Conservation (phyloP, 805 yeast species). For the Pichia sporocuriosa region DNA sequence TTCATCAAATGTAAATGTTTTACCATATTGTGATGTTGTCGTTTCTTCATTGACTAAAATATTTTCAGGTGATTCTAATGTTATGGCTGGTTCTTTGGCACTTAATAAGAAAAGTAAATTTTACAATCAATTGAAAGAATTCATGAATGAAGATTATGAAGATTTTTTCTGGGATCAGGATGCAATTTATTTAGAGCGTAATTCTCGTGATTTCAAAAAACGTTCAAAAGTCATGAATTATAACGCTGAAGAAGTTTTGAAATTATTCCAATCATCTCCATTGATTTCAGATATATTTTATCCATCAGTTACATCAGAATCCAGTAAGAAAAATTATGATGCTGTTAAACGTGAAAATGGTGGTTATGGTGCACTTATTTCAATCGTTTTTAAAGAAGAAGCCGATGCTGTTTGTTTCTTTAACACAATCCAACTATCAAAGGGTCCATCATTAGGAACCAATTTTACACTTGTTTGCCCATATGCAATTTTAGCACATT, state of each 20-base stretch:
- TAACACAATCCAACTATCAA: constrained; percentile 60
- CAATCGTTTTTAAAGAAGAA: constrained; percentile 61
- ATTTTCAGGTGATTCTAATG: constrained; percentile 91
- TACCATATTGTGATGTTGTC: constrained; percentile 80
- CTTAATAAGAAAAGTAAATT: constrained; percentile 58
- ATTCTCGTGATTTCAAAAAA: constrained; percentile 78
- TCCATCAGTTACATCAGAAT: constrained; percentile 46
- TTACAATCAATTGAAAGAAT: constrained; percentile 44
- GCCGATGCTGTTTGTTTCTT: constrained; percentile 67
- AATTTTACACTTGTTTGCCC: constrained; percentile 88
- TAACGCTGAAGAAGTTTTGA: constrained; percentile 49
- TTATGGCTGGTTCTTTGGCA: constrained; percentile 87
- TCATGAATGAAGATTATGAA: constrained; percentile 49
- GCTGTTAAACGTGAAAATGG: constrained; percentile 58
- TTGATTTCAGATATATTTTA: constrained; percentile 62
- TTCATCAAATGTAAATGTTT: constrained; percentile 71
- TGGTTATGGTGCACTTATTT: constrained; percentile 85
- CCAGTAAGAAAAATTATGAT: constrained; percentile 61
- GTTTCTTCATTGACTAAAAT: constrained; percentile 86
- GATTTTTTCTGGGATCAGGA: constrained; percentile 91
- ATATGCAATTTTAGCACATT: constrained; percentile 81
- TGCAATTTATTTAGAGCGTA: constrained; percentile 84
- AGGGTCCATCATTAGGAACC: constrained; percentile 90
- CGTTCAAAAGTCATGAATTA: constrained; percentile 53
- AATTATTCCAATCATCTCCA: constrained; percentile 42